Conservation (phyloP, 176 grass and related monocot genomes). For the Urochloa ruziziensis region DNA sequence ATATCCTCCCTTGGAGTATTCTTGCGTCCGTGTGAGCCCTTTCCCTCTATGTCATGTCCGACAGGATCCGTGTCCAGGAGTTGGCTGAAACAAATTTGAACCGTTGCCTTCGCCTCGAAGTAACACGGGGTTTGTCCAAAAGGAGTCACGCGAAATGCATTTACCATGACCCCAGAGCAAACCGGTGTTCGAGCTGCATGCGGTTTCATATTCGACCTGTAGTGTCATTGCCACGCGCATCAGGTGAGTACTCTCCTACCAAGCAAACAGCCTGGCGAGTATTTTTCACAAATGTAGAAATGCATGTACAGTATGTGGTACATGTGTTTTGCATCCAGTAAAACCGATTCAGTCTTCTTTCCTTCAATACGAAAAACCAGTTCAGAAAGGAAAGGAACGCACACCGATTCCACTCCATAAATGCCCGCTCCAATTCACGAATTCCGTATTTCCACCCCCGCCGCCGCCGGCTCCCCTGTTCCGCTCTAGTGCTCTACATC, state of each 20-base stretch:
- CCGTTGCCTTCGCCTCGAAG: not conserved
- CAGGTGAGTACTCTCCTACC: too few species aligned
- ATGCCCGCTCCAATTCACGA: conserved; percentile 10
- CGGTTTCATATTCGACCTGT: not conserved
- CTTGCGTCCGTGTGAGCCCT: too few species aligned
- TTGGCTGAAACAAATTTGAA: not conserved
- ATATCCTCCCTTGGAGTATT: too few species aligned
- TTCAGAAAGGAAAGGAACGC: not conserved
- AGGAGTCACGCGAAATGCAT: not conserved
- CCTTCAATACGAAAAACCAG: not conserved
- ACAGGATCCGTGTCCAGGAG: too few species aligned
- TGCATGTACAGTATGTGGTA: too few species aligned
- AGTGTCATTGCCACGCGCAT: too few species aligned
- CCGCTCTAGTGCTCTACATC: not conserved
- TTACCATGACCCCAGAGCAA: not conserved
- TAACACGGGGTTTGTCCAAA: not conserved
- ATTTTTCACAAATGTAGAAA: not conserved
- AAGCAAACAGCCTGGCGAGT: too few species aligned
- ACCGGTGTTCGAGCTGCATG: not conserved
- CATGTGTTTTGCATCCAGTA: not conserved
- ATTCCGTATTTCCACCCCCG: not conserved
- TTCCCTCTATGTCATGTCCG: too few species aligned
- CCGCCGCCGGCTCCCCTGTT: not conserved
- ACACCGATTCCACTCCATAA: not conserved
- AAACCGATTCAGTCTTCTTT: not conserved